Percentiles rank a stretch among this genome's conserved stretches.
These are phyloP conservation scores for Mycena rebaudengoi DNA, from an alignment of 768 basidiomycete species.

Conservation along the genomic window DNA sequence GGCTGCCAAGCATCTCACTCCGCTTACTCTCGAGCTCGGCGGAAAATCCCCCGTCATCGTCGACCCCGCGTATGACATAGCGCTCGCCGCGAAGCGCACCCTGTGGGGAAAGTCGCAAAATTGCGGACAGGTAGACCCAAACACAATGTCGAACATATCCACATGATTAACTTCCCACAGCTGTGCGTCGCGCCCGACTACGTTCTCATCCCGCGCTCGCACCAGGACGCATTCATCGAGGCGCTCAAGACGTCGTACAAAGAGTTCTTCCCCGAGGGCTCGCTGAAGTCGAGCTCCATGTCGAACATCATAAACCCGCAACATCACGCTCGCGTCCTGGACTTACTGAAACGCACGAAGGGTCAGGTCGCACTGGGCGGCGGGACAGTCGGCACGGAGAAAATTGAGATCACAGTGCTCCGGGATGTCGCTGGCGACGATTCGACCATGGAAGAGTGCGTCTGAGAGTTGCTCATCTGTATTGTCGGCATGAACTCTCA, in stretches of 20 bases:
- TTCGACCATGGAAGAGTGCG: constrained; percentile 67
- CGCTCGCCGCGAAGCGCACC: constrained; percentile 67
- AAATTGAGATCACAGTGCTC: constrained; percentile 70
- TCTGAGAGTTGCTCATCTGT: not conserved
- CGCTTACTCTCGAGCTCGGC: constrained; percentile 45
- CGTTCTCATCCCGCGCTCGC: constrained; percentile 46
- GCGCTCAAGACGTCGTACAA: constrained; percentile 52
- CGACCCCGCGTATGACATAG: constrained; percentile 50
- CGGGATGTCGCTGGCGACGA: constrained; percentile 62
- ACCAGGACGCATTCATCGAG: constrained; percentile 56
- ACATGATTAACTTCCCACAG: constrained; percentile 53
- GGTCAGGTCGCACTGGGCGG: constrained; percentile 67
- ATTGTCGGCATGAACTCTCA: not conserved
- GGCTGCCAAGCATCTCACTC: constrained; percentile 45
- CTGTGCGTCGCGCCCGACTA: constrained; percentile 70
- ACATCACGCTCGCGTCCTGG: constrained; percentile 63
- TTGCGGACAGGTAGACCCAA: constrained; percentile 72
- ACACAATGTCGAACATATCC: too few species aligned
- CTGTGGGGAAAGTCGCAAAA: constrained; percentile 74
- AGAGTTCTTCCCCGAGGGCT: constrained; percentile 63
- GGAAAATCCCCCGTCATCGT: constrained; percentile 58
- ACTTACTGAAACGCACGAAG: constrained; percentile 60
- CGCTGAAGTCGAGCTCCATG: constrained; percentile 52
- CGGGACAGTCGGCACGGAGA: constrained; percentile 48
- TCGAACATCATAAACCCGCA: constrained; percentile 60